A percentile compares a stretch with the other conserved stretches of the same genome.
Conservation (phyloP, 2,329 filamentous ascomycete species). For the Diaporthe ilicicola region DNA sequence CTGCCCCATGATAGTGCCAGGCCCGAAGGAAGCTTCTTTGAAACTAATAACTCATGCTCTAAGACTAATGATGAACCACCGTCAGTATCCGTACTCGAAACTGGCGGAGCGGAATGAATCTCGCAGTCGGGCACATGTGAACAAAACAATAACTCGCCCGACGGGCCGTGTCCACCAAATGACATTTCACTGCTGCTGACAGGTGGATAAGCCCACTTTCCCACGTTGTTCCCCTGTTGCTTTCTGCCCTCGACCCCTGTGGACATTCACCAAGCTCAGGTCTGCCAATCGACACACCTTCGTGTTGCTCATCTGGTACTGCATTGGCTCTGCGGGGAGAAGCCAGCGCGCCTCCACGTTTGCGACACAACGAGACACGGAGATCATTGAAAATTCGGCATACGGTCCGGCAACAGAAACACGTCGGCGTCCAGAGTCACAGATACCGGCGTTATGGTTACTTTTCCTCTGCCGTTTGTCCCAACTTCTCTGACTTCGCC, state of each 20-base stretch:
- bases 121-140: not conserved
- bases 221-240: slow-evolving; percentile 24
- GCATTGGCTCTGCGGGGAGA: not conserved
- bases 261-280: not conserved
- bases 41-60: not conserved
- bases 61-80: not conserved
- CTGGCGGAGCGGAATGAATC: too few species aligned
- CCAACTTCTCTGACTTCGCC: not conserved
- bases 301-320: not conserved
- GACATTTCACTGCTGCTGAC: slow-evolving; percentile 1
- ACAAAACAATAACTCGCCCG: not conserved
- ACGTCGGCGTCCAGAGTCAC: not conserved
- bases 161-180: slow-evolving; percentile 2
- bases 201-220: slow-evolving; percentile 22
- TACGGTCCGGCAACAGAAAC: not conserved
- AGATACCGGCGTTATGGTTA: not conserved
- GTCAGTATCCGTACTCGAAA: too few species aligned
- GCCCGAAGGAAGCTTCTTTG: not conserved
- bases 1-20: not conserved
- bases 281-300: not conserved
- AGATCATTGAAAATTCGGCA: not conserved
- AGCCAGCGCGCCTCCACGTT: not conserved
- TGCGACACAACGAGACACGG: not conserved
- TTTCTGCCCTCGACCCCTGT: not conserved
- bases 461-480: not conserved